phyloP scores from a whole-genome alignment of 83 land plant species.

The Thuja plicata region DNA sequence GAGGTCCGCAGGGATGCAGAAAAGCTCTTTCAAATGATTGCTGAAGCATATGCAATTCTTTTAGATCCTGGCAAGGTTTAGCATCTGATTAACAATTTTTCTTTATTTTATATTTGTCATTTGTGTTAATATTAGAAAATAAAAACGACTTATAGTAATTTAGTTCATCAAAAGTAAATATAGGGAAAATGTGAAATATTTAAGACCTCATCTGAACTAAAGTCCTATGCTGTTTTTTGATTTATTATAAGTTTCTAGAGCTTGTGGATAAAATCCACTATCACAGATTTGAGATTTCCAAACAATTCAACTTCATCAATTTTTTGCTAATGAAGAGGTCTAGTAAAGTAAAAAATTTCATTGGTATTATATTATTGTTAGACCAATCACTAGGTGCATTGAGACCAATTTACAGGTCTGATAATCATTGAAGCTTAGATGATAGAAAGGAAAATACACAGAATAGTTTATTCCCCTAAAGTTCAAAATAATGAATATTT shows the following conservation, averaged over 20 bases:
- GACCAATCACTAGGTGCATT: neutral
- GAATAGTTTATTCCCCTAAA: neutral
- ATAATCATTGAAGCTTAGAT: neutral
- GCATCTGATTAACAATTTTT: neutral
- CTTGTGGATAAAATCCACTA: neutral
- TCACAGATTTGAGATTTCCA: neutral
- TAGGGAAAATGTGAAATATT: neutral
- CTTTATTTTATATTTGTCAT: neutral
- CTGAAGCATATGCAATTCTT: conserved; percentile 75
- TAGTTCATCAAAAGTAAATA: neutral
- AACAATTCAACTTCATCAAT: neutral
- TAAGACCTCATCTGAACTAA: conserved; percentile 1
- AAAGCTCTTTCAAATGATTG: conserved; percentile 73
- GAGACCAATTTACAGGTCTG: neutral
- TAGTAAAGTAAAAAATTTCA: neutral
- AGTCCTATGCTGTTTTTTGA: neutral
- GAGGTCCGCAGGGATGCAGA: conserved; percentile 67
- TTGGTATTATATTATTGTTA: too few species aligned
- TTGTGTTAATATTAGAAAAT: neutral
- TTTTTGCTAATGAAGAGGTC: neutral
- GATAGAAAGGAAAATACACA: neutral
- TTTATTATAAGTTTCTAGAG: neutral
- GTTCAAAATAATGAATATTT: neutral
- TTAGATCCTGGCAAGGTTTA: conserved; percentile 71
- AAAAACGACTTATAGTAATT: neutral